Evolutionary conservation across 345 rosid species (phyloP), one percentile per base, ranked within the genome.

Genomic region (Arabidopsis arenosa): DNA sequence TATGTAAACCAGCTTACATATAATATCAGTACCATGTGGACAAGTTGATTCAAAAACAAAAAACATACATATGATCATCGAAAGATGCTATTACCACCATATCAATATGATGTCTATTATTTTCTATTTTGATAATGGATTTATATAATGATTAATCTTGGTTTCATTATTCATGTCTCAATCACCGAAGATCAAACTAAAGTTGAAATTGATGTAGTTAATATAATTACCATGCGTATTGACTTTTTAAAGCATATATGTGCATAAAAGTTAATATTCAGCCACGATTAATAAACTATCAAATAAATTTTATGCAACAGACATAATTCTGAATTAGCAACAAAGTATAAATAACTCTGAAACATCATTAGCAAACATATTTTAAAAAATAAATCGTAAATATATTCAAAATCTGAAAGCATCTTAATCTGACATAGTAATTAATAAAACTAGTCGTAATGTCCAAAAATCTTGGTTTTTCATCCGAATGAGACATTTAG

Each of bases 181-280:
- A 52, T 18, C 49, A 52, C 72, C 61, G 10, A 68, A 23, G 51
- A 2, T 39, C 15, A 68, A 53, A 9, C 32, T 41, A 41, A 6
- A 28, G n/a, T 28, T 54, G 6, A 28, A 17, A 30, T 30, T 17
- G 52, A 26, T 7, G 61, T 28, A 44, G 18, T 6, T 26, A 51
- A n/a, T n/a, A n/a, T n/a, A n/a, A 7, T 59, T 14, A 63, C 9
- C 66, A 62, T 43, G 5, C 14, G 23, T 43, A 44, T 28, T 63
- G 11, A 21, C 14, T 1, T 58, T 57, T 8, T 54, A 15, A 23
- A 26, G 58, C 58, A 26, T 49, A 54, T 49, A 0, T 18, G 11
- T 48, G 28, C 26, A 12, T 11, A 41, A 4, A 11, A 4, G 6
- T 12, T 41, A 12, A 41, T 41, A 12, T 12, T 4, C n/a, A 4